phyloP scores from a whole-genome alignment of 441 rosid genomes.

The Macaranga tanarius region DNA sequence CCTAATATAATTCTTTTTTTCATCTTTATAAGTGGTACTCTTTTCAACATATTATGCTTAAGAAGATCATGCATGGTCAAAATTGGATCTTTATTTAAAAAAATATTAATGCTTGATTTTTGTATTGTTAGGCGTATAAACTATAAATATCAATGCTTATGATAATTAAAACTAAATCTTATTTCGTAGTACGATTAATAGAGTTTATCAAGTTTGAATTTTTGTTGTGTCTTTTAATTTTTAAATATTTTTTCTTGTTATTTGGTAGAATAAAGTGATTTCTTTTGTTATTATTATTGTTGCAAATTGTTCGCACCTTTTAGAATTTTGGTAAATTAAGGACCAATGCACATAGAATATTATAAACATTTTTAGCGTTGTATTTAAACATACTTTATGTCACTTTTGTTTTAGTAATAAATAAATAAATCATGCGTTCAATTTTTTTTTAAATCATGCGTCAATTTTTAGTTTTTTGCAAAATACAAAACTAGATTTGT shows the following conservation, averaged over 20 bases:
- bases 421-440: not conserved
- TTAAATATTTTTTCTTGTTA: not conserved
- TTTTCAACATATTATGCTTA: too few species aligned
- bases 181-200: too few species aligned
- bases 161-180: too few species aligned
- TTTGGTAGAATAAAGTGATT: not conserved
- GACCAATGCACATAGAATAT: not conserved
- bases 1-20: not conserved
- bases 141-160: too few species aligned
- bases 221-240: not conserved
- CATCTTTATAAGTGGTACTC: not conserved
- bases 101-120: too few species aligned
- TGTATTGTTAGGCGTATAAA: too few species aligned
- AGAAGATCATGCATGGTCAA: too few species aligned
- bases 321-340: not conserved
- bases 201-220: not conserved
- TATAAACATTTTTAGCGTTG: not conserved
- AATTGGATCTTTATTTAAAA: not conserved
- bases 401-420: not conserved
- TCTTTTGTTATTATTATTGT: not conserved
- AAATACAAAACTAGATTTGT: not conserved
- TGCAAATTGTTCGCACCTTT: not conserved
- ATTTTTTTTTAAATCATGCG: too few species aligned
- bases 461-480: too few species aligned
- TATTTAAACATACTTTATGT: not conserved